These are phyloP conservation scores for Diaporthe velutina DNA, from an alignment of 2,329 filamentous ascomycete species.

Conservation along the genomic window DNA sequence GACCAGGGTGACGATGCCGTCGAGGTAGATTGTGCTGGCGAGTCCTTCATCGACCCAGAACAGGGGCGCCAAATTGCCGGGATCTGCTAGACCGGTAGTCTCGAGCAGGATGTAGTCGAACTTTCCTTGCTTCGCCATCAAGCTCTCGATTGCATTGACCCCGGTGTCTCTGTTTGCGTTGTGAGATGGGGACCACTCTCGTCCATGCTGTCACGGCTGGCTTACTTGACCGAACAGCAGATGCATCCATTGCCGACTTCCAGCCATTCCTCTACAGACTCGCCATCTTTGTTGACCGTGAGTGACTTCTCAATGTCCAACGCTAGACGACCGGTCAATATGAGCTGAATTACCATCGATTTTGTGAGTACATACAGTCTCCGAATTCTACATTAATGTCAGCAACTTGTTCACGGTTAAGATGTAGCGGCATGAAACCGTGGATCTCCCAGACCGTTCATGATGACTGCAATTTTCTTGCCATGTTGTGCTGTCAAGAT, in stretches of 20 bases:
- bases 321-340: conserved; percentile 61
- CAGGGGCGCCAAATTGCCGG: conserved; percentile 92
- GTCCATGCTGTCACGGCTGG: not conserved
- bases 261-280: conserved; percentile 93
- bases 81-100: conserved; percentile 94
- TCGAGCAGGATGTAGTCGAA: conserved; percentile 99
- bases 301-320: conserved; percentile 96
- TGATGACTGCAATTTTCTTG: conserved; percentile 97
- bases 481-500: conserved; percentile 95
- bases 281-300: conserved; percentile 86
- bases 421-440: not conserved
- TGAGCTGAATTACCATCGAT: conserved; percentile 35
- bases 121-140: conserved; percentile 93
- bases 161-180: conserved; percentile 78
- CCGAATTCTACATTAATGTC: conserved; percentile 74
- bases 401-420: conserved; percentile 38
- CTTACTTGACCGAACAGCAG: conserved; percentile 94
- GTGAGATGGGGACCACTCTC: conserved; percentile 6
- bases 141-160: conserved; percentile 92
- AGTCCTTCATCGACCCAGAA: conserved; percentile 99
- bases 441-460: conserved; percentile 75
- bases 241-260: conserved; percentile 97
- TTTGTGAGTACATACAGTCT: conserved; percentile 72
- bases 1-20: conserved; percentile 95
- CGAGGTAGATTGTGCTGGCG: conserved; percentile 94